Base-by-base conservation (phyloP, 306 rosid genomes). In the Citrullus mucosospermus region DNA sequence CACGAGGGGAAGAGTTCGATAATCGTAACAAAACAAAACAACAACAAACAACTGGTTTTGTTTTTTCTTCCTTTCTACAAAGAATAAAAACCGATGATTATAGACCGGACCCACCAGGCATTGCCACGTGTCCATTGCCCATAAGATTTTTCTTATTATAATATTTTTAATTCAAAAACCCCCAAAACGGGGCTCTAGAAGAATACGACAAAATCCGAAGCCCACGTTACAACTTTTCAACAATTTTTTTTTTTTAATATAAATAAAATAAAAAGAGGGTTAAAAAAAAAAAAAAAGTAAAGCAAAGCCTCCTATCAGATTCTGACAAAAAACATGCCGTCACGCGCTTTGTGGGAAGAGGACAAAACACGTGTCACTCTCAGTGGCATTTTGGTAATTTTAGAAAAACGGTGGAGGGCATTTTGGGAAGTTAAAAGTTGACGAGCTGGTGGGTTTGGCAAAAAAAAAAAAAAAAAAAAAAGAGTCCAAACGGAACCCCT, bases 241-340 rank as follows among this genome's bases (percentile, higher is more conserved):
- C 25, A 0, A 10, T 8, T 8, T 46, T 2, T 46, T 46, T 46
- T 6, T 46, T 46, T 46, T 46, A 46, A 46, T 11, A 7, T 44
- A 6, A 41, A 68, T 9, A 18, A 8, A 41, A 68, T 22, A 3
- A 60, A 9, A 60, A 28, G 6, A 2, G 3, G 14, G 14, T 10
- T 2, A 18, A 39, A 71, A 71, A 7, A 39, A 71, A 71, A 7
- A 13, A 10, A 39, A 25, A 9, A 14, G 13, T 8, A 46, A 48
- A 78, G 76, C 53, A 66, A 50, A 34, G 73, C 61, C 13, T 78
- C 60, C 55, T 63, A 30, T 30, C 82, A 59, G 87, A 68, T 30
- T 72, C 85, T 80, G 89, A 90, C 88, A 85, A 90, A 90, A 88
- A 83, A 89, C 88, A 86, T 86, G 92, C 80, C 90, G 90, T 86